Conservation (phyloP, 805 yeast species). For the Saturnispora zaruensis region DNA sequence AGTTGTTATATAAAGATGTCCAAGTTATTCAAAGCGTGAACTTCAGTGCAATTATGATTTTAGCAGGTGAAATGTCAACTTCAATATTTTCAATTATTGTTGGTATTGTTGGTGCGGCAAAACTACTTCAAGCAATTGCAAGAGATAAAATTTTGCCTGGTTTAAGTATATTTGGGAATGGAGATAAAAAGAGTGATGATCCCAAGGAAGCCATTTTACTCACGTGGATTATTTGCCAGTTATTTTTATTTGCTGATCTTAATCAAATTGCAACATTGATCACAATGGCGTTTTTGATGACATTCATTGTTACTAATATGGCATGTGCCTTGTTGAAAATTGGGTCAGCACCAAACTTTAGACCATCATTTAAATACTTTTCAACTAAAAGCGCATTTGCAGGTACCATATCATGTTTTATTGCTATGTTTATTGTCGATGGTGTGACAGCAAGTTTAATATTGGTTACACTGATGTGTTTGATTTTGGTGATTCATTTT, state of each 20-base stretch:
- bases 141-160: constrained; percentile 86
- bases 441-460: constrained; percentile 79
- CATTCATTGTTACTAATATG: constrained; percentile 86
- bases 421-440: constrained; percentile 93
- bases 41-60: constrained; percentile 54
- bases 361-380: constrained; percentile 91
- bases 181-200: constrained; percentile 37
- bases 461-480: constrained; percentile 50
- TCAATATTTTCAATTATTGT: constrained; percentile 88
- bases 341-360: constrained; percentile 95
- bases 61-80: constrained; percentile 88
- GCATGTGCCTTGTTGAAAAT: constrained; percentile 85
- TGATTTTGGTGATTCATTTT: constrained; percentile 78
- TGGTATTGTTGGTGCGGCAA: constrained; percentile 94
- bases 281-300: constrained; percentile 95
- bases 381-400: constrained; percentile 69
- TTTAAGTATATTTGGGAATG: constrained; percentile 47
- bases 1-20: constrained; percentile 65
- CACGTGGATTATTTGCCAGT: constrained; percentile 78
- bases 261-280: constrained; percentile 91
- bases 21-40: constrained; percentile 81
- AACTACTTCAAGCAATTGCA: constrained; percentile 83
- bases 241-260: constrained; percentile 81
- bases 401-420: constrained; percentile 62
- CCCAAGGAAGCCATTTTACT: constrained; percentile 59